Base-by-base conservation (phyloP, 768 basidiomycete genomes). In the Boletellus sp. region DNA sequence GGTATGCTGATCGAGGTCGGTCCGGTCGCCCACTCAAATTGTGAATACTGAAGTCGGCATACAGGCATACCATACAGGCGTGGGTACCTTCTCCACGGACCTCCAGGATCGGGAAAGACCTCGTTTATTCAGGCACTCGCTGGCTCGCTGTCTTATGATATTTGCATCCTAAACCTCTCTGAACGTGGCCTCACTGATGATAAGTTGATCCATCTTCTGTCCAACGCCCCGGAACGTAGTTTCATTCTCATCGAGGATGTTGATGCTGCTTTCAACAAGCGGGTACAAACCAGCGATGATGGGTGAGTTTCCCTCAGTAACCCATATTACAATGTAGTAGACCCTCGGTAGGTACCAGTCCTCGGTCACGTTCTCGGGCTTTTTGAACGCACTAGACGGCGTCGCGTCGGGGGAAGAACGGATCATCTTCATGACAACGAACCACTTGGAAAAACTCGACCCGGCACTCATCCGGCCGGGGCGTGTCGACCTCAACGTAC, bases 391-490 rank as follows among this genome's bases (percentile, higher is more conserved):
- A 13, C 76, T 99, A 3, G 96, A 99, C 63, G 96, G 96, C 16
- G 95, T 99, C 24, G 95, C 93, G 5, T 96, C 95, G 11, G 92
- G 94, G 36, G 94, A 97, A 71, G 94, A 96, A 61, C 85, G 96
- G n/a, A 86, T 99, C 64, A 82, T 99, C 32, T 99, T 99, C 72
- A 90, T 99, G 85, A 99, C 96, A 0, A 98, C 96, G n/a, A 99
- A 99, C 68, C 96, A 98, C 60, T 66, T 90, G 47, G 83, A 89
- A 52, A 78, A 77, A 54, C 80, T 99, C 32, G 96, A 99, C 69
- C 87, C 92, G 6, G 96, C 95, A 0, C 80, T 99, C 40, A 91
- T 98, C 62, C 84, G 96, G 44, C 95, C 96, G 1, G 96, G 96
- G 16, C 82, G 96, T 10, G 94, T 99, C 37, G 96, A 99, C 67